These are phyloP conservation scores for Fusarium staphyleae DNA, from an alignment of 2,329 filamentous ascomycete genomes.

Conservation along the genomic window DNA sequence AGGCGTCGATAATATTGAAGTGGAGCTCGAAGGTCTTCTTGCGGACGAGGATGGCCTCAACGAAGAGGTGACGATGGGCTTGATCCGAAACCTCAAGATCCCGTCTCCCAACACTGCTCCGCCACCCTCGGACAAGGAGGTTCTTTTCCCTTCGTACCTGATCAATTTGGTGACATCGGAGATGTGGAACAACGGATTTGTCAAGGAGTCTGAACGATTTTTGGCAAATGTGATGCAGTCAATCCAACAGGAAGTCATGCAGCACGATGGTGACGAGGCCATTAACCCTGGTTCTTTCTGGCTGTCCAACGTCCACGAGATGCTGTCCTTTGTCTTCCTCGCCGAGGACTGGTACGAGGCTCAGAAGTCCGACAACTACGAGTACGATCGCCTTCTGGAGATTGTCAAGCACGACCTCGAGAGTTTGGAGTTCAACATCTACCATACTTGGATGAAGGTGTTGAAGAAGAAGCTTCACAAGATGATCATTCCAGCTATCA, in stretches of 20 bases:
- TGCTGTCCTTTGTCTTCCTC: conserved; percentile 99
- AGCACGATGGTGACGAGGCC: conserved; percentile 95
- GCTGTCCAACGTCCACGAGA: conserved; percentile 99
- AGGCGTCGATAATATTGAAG: conserved; percentile 87
- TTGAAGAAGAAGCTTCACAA: conserved; percentile 99
- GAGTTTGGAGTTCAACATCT: conserved; percentile 99
- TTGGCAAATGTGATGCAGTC: conserved; percentile 99
- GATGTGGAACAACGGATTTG: conserved; percentile 99
- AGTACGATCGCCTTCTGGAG: conserved; percentile 95
- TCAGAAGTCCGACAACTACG: conserved; percentile 98
- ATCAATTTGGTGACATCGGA: conserved; percentile 99
- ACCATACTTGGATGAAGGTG: conserved; percentile 99
- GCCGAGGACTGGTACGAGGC: conserved; percentile 99
- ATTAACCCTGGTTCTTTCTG: conserved; percentile 98
- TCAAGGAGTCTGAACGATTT: conserved; percentile 99
- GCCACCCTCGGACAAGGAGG: conserved; percentile 95
- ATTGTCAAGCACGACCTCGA: conserved; percentile 99
- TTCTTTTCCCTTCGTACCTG: conserved; percentile 96
- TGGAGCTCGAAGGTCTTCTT: conserved; percentile 91
- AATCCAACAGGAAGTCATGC: conserved; percentile 99
- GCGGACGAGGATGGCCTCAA: conserved; percentile 96
- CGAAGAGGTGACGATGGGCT: conserved; percentile 93
- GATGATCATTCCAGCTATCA: conserved; percentile 99
- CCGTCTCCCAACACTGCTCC: conserved; percentile 86
- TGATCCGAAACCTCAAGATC: conserved; percentile 97